phyloP scores from a whole-genome alignment of 2,329 filamentous ascomycete species.

The Trichoderma semiorbis region DNA sequence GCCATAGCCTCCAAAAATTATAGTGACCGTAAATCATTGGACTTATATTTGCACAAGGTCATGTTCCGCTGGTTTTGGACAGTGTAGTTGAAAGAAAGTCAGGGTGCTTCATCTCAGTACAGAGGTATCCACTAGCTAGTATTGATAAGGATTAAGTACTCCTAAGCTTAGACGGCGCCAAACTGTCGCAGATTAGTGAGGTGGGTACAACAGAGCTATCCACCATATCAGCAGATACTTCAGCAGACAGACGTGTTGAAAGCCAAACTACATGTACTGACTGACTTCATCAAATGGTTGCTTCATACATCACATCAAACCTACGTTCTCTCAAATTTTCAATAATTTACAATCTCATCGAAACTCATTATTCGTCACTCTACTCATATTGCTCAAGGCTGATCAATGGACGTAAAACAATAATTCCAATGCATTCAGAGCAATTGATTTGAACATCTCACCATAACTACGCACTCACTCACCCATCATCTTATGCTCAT shows the following conservation, averaged over 20 bases:
- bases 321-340: neutral
- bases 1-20: neutral
- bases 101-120: neutral
- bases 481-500: neutral
- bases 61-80: neutral
- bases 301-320: neutral
- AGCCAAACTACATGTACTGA: neutral
- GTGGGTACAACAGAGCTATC: neutral
- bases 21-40: neutral
- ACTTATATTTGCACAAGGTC: neutral
- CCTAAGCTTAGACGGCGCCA: neutral
- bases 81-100: neutral
- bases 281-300: neutral
- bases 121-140: neutral
- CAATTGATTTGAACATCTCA: neutral
- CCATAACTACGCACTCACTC: neutral
- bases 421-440: neutral
- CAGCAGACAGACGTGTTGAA: neutral
- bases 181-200: neutral
- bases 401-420: neutral
- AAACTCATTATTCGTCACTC: neutral
- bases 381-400: fast-evolving
- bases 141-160: neutral
- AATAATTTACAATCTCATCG: neutral
- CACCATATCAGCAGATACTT: neutral